Evolutionary conservation across 2,329 filamentous ascomycete species (phyloP).

Genomic region (Clonostachys chloroleuca): DNA sequence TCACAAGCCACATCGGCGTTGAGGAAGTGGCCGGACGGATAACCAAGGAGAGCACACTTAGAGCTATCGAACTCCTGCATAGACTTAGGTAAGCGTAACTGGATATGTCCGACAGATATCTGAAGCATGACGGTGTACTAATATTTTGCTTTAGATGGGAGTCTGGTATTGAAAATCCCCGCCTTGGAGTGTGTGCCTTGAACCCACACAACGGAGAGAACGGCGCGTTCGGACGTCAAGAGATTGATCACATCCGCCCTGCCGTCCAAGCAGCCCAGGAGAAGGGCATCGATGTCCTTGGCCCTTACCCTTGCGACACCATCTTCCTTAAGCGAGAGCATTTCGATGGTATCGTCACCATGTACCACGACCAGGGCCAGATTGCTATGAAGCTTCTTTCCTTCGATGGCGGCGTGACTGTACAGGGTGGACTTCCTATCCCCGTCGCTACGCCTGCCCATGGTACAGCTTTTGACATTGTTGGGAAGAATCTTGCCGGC

Average conservation of each 20-base stretch:
- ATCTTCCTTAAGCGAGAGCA: conserved; percentile 21
- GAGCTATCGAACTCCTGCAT: conserved; percentile 18
- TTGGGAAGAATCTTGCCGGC: conserved; percentile 17
- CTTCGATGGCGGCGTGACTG: conserved; percentile 25
- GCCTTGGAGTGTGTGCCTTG: conserved; percentile 22
- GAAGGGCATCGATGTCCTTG: conserved; percentile 18
- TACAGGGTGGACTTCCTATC: conserved; percentile 23
- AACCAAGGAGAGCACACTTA: conserved; percentile 13
- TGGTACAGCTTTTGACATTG: conserved; percentile 8
- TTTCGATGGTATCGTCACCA: conserved; percentile 25
- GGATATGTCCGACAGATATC: conserved; percentile 5
- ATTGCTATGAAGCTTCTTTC: conserved; percentile 24
- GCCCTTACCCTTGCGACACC: conserved; percentile 24
- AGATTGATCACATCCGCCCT: conserved; percentile 22
- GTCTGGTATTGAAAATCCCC: conserved; percentile 18
- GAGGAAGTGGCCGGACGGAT: conserved; percentile 18
- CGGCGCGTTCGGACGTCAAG: conserved; percentile 21
- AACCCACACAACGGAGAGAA: conserved; percentile 27
- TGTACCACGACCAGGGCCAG: conserved; percentile 29
- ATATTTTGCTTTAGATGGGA: conserved; percentile 12
- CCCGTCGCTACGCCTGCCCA: conserved; percentile 15
- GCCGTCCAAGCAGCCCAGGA: conserved; percentile 14
- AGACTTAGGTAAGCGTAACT: conserved; percentile 5
- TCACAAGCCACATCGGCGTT: conserved; percentile 22
- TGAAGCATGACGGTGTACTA: neutral